Evolutionary conservation across 202 grass and related monocot species (phyloP), one percentile per base, ranked within the genome.

Genomic region (Hordeum pubiflorum): DNA sequence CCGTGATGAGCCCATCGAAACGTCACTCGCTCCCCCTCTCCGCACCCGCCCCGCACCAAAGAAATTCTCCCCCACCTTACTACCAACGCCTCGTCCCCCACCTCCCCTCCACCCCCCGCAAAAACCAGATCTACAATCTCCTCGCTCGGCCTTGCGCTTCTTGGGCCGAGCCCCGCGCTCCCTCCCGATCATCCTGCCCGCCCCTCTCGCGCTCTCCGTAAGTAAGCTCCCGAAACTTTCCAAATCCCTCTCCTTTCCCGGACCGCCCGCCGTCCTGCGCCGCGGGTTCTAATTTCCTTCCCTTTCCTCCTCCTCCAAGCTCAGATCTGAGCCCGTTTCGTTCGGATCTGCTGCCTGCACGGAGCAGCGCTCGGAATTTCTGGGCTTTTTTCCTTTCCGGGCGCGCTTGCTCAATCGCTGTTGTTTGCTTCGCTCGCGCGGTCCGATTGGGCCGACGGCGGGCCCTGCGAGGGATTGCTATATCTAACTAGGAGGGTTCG

Each of bases 141-240:
- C 70, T 24, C 48, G 59, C 59, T 43, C 61, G 54, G 84, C 84
- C 78, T 81, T 81, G 48, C 3, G 50, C 77, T 75, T 86, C 84
- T 86, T 86, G 84, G 84, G 84, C 84, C 84, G 77, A 86, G 84
- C 69, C 70, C 76, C 58, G 37, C 34, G 12, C 15, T 21, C 65
- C 13, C 17, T 21, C 65, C 13, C 17, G n/a, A 18, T 21, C 76
- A 23, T 46, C 60, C 9, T 9, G 27, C 13, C 75, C 9, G 2
- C 2, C 26, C 26, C 1, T 7, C 58, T 17, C 10, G 26, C 39
- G 27, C 63, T 33, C 5, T 27, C 44, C 6, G 77, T 86, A 70
- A 71, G 67, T 71, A 15, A 74, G 36, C 57, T 66, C 69, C 21
- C 20, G 14, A 56, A 15, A 40, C 50, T 54, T 63, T 79, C 57